phyloP scores from a whole-genome alignment of 768 basidiomycete genomes.

The Termitomyces titanicus region DNA sequence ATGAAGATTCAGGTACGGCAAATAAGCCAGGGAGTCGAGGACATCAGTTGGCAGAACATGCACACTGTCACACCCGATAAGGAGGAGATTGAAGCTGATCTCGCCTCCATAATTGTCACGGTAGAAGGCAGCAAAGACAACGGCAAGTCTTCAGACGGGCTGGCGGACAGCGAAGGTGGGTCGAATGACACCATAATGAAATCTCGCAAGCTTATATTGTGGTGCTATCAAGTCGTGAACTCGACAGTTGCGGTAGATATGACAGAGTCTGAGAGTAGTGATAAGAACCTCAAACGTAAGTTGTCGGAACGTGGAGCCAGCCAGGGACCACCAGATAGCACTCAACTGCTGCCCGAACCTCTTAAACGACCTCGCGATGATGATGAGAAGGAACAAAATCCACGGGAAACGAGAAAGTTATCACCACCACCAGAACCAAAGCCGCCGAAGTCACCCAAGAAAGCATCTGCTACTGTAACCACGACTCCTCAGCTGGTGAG shows the following conservation, averaged over 20 bases:
- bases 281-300: conserved; percentile 70
- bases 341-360: conserved; percentile 30
- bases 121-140: conserved; percentile 7
- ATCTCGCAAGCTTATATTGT: background rate
- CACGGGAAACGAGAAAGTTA: conserved; percentile 53
- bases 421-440: conserved; percentile 66
- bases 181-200: background rate
- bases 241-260: conserved; percentile 1
- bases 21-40: conserved; percentile 77
- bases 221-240: conserved; percentile 1
- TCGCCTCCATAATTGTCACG: conserved; percentile 6
- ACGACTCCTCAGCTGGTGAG: conserved; percentile 43
- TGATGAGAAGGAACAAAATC: conserved; percentile 58
- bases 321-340: conserved; percentile 43
- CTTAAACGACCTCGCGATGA: conserved; percentile 64
- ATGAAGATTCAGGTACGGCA: conserved; percentile 70
- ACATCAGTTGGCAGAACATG: conserved; percentile 65
- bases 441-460: conserved; percentile 19
- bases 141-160: conserved; percentile 1
- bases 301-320: conserved; percentile 65
- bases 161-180: conserved; percentile 7
- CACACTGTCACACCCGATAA: conserved; percentile 29
- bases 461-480: conserved; percentile 13
- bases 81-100: conserved; percentile 22
- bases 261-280: conserved; percentile 45